Percentiles rank a stretch among this genome's conserved stretches.
These are phyloP conservation scores for Aspergillus fijiensis DNA, from an alignment of 2,329 filamentous ascomycete genomes.

Conservation along the genomic window DNA sequence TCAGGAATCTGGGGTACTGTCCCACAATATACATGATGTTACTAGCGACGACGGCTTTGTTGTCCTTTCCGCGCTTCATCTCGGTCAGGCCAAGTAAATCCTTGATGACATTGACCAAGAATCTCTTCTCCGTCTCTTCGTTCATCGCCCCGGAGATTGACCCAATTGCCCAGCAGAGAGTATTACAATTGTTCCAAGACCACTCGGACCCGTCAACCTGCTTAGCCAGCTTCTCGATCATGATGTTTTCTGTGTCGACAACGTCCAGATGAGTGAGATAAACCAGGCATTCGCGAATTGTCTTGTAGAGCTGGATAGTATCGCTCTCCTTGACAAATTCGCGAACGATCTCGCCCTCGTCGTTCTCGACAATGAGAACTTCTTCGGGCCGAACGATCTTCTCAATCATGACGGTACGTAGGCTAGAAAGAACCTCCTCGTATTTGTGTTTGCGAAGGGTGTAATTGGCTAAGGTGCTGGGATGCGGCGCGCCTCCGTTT, in stretches of 20 bases:
- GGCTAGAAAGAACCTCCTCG: conserved; percentile 85
- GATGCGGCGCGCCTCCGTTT: conserved; percentile 81
- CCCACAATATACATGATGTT: conserved; percentile 99
- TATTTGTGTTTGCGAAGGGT: conserved; percentile 98
- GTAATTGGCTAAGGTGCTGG: conserved; percentile 80
- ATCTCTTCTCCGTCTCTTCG: conserved; percentile 97
- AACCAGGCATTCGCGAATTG: conserved; percentile 92
- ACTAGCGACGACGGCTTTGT: conserved; percentile 97
- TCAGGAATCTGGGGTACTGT: conserved; percentile 95
- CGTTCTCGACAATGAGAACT: conserved; percentile 98
- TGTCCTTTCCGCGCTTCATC: conserved; percentile 99
- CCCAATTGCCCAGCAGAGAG: conserved; percentile 97
- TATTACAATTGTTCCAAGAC: conserved; percentile 99
- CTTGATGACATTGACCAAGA: conserved; percentile 98
- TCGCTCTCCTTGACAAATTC: conserved; percentile 99
- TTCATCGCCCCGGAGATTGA: conserved; percentile 99
- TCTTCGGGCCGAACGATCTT: conserved; percentile 99
- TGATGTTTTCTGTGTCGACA: conserved; percentile 95
- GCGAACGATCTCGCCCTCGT: conserved; percentile 97
- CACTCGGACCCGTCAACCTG: conserved; percentile 95
- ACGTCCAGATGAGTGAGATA: conserved; percentile 98
- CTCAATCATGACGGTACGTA: conserved; percentile 98
- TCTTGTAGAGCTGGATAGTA: conserved; percentile 99
- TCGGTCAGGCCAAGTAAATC: conserved; percentile 94
- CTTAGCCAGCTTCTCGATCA: conserved; percentile 95